Conservation (phyloP, 331 rosid genomes). For the Pyrus hybrid region DNA sequence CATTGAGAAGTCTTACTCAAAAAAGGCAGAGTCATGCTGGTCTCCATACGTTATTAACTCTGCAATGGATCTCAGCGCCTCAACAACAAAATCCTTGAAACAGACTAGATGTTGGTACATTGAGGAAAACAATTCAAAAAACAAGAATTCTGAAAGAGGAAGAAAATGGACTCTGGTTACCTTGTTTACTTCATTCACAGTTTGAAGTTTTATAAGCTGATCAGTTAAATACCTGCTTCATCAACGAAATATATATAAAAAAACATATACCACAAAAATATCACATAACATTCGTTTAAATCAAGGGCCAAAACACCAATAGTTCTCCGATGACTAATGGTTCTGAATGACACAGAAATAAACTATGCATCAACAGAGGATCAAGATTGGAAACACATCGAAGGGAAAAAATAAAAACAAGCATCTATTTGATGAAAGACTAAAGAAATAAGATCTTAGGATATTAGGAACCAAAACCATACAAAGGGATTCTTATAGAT, state of each 20-base stretch:
- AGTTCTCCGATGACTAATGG: neutral
- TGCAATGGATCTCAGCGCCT: conserved; percentile 78
- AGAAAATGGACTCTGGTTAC: conserved; percentile 24
- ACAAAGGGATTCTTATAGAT: neutral
- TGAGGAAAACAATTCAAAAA: conserved; percentile 2
- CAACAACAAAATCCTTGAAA: conserved; percentile 71
- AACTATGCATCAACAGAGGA: neutral
- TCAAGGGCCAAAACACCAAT: neutral
- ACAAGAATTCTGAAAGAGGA: neutral
- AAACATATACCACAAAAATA: neutral
- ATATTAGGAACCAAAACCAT: neutral
- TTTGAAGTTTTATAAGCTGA: conserved; percentile 54
- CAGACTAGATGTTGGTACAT: conserved; percentile 9
- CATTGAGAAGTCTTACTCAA: conserved; percentile 56
- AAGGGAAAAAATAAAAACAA: neutral
- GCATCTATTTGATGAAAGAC: neutral
- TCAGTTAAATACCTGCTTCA: conserved; percentile 63
- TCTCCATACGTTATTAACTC: conserved; percentile 87
- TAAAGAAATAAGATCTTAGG: neutral
- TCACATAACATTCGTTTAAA: neutral
- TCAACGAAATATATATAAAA: neutral
- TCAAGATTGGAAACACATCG: neutral
- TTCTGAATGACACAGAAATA: neutral
- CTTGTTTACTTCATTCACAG: conserved; percentile 78
- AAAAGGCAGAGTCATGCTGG: conserved; percentile 63